Percentiles rank a stretch among this genome's conserved stretches.
Evolutionary conservation across 306 rosid species (phyloP).

Genomic region (Psophocarpus tetragonolobus): DNA sequence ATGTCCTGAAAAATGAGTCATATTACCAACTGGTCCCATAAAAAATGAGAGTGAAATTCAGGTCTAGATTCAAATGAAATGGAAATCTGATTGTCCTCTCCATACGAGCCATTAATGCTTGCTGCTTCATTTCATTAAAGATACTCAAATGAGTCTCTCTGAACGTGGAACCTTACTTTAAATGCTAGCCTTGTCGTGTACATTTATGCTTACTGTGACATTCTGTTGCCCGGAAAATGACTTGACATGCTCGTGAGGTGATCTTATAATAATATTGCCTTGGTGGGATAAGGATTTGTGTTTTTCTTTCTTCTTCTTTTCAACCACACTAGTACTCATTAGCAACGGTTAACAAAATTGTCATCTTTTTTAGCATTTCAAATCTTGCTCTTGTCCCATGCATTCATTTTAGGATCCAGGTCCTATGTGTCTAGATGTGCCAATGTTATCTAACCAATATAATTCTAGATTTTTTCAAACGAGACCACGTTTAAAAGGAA

Average conservation of each 20-base stretch:
- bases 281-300: neutral
- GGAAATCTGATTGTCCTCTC: conserved; percentile 13
- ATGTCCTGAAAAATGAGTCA: conserved; percentile 3
- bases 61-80: conserved; percentile 24
- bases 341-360: neutral
- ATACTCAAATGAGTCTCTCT: conserved; percentile 46
- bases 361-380: neutral
- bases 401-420: conserved; percentile 14
- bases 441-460: neutral
- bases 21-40: conserved; percentile 1
- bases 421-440: neutral
- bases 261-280: conserved; percentile 18
- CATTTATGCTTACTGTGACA: conserved; percentile 48
- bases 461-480: neutral
- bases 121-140: conserved; percentile 37
- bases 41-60: conserved; percentile 24
- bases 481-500: neutral
- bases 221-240: conserved; percentile 54
- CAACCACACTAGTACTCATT: neutral
- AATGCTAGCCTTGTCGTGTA: conserved; percentile 41
- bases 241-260: conserved; percentile 35
- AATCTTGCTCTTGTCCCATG: neutral
- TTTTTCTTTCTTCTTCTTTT: neutral
- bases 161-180: conserved; percentile 36
- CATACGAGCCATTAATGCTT: conserved; percentile 26